Percentiles rank a stretch among this genome's conserved stretches.
phyloP scores from a whole-genome alignment of 176 grass and related monocot species.

The Urochloa ruziziensis region DNA sequence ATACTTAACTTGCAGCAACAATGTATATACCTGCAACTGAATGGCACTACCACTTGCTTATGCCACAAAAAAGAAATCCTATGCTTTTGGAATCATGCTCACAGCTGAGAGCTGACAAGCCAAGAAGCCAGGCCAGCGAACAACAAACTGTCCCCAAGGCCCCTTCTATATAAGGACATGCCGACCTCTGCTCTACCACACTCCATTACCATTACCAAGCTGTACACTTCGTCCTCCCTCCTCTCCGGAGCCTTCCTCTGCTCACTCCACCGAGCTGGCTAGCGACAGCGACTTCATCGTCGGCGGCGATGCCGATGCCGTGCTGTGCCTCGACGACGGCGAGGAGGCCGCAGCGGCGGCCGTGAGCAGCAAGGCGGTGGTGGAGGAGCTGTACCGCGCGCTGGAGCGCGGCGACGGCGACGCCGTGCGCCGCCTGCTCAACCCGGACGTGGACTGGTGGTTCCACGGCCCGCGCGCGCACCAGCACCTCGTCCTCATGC shows the following conservation, averaged over 20 bases:
- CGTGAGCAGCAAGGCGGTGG: slow-evolving; percentile 50
- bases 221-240: no score
- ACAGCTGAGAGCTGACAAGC: not conserved
- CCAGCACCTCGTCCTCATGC: slow-evolving; percentile 72
- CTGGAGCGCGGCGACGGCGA: slow-evolving; percentile 59
- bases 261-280: slow-evolving; percentile 21
- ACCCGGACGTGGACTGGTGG: slow-evolving; percentile 88
- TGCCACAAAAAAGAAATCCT: not conserved
- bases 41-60: slow-evolving; percentile 2
- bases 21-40: not conserved
- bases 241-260: not conserved
- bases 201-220: no score
- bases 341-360: not conserved
- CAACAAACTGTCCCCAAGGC: not conserved
- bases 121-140: not conserved
- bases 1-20: not conserved
- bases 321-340: not conserved
- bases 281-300: not conserved
- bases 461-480: slow-evolving; percentile 81
- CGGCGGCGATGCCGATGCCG: not conserved
- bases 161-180: slow-evolving; percentile 12
- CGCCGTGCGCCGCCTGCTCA: slow-evolving; percentile 54
- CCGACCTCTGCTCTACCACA: not conserved
- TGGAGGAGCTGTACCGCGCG: slow-evolving; percentile 70
- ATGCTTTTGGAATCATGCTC: slow-evolving; percentile 11